Percentiles rank a stretch among this genome's conserved stretches.
phyloP scores from a whole-genome alignment of 208 protist species.

The Crithidia bombi region DNA sequence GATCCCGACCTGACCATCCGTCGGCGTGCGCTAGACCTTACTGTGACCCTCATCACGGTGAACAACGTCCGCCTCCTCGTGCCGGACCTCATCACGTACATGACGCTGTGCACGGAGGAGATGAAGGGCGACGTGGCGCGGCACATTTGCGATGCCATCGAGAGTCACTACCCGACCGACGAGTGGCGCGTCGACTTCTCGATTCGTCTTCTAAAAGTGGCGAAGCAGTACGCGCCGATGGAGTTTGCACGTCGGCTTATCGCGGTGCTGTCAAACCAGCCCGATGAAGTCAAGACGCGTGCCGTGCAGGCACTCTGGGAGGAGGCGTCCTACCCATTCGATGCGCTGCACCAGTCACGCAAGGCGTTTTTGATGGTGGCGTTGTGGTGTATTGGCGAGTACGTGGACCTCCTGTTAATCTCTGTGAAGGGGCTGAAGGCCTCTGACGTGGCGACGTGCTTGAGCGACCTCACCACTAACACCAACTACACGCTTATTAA shows the following conservation, averaged over 20 bases:
- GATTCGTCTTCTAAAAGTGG: slow-evolving; percentile 90
- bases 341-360: slow-evolving; percentile 77
- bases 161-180: slow-evolving; percentile 93
- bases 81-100: slow-evolving; percentile 95
- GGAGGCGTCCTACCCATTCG: slow-evolving; percentile 74
- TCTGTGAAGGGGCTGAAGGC: slow-evolving; percentile 29
- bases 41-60: slow-evolving; percentile 96
- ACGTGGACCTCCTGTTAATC: slow-evolving; percentile 86
- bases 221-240: slow-evolving; percentile 64
- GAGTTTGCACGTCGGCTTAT: slow-evolving; percentile 88
- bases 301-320: slow-evolving; percentile 92
- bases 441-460: slow-evolving; percentile 56
- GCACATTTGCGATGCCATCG: slow-evolving; percentile 93
- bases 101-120: slow-evolving; percentile 91
- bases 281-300: slow-evolving; percentile 88
- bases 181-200: slow-evolving; percentile 98
- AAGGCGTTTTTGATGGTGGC: slow-evolving; percentile 92
- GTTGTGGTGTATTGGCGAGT: slow-evolving; percentile 98
- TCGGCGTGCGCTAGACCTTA: slow-evolving; percentile 96
- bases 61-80: slow-evolving; percentile 94
- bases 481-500: slow-evolving; percentile 76
- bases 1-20: slow-evolving; percentile 98
- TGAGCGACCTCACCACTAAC: slow-evolving; percentile 80
- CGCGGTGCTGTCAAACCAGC: slow-evolving; percentile 82
- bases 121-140: slow-evolving; percentile 94